Conservation (phyloP, 805 yeast species). For the Ogataea thermomethanolica region DNA sequence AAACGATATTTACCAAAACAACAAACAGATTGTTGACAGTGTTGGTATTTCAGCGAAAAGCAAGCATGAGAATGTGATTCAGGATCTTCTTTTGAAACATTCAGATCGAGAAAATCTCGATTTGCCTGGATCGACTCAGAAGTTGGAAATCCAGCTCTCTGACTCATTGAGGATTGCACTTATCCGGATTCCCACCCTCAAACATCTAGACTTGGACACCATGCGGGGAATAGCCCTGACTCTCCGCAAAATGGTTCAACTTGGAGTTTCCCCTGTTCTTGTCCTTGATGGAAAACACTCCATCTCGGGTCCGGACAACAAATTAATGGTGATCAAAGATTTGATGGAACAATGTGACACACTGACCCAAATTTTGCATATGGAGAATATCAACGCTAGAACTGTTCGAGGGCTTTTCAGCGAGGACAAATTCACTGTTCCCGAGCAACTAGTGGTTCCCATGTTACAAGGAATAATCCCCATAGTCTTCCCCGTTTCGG, state of each 20-base stretch:
- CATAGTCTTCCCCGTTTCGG: constrained; percentile 55
- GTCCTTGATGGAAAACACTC: constrained; percentile 46
- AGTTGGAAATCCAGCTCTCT: constrained; percentile 29
- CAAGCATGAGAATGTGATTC: constrained; percentile 36
- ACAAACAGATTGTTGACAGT: constrained; percentile 12
- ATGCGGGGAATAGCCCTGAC: constrained; percentile 54
- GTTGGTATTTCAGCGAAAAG: constrained; percentile 6
- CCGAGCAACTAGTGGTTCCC: constrained; percentile 40
- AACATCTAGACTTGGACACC: constrained; percentile 30
- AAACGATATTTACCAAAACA: constrained; percentile 31
- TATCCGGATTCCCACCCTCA: constrained; percentile 45
- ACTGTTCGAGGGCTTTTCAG: constrained; percentile 39
- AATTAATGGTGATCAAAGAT: constrained; percentile 14
- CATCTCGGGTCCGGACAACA: not conserved
- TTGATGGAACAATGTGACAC: constrained; percentile 23
- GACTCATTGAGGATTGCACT: constrained; percentile 52
- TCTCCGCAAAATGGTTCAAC: constrained; percentile 47
- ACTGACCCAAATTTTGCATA: constrained; percentile 21
- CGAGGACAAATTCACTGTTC: constrained; percentile 29
- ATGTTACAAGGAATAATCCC: constrained; percentile 50
- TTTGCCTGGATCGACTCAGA: constrained; percentile 6
- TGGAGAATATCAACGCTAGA: constrained; percentile 24
- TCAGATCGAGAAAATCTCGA: constrained; percentile 12
- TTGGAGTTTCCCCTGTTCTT: constrained; percentile 76
- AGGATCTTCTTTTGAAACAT: constrained; percentile 22